Evolutionary conservation across 148 eudicot genomes (phyloP), one percentile per base, ranked within the genome.

Genomic region (Fagopyrum esculentum): DNA sequence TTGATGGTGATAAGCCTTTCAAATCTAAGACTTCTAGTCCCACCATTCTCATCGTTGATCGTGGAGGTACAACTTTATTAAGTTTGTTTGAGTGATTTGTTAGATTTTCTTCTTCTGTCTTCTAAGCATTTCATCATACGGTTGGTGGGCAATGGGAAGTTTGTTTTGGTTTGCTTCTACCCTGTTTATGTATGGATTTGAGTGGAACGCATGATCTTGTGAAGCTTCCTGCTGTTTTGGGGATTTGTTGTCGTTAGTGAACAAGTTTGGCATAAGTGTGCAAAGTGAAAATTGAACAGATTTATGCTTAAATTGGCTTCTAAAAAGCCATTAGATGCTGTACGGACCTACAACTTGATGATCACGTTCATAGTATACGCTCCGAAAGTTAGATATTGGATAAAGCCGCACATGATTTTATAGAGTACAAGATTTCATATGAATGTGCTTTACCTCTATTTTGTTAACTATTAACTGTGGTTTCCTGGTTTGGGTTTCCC

Each of bases 1-100:
- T 95, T 57, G 86, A 83, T 6, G 97, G 91, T 0, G 86, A 87
- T 81, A 84, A 88, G 76, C 94, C 97, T 43, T 95, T 90, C 82
- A 95, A 92, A 81, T 84, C 97, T 4, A 80, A 77, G 5, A 51
- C 84, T 44, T 72, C 84, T 76, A 81, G 86, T 11, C 98, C 94
- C 16, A 82, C 80, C 45, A 85, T 95, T 76, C 90, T 95, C 47
- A 90, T 95, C 75, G 85, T 92, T 76, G 99, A 95, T 78, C 99
- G 99, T 69, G 99, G 99, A 86, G 97, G 98, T 93, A 83, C 45
- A 19, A 15, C 16, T 61, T 26, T 55, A 57, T 7, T 6, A 57
- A 22, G 61, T n/a, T 56, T 19, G 7, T 35, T 35, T 35, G 63
- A 30, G 68, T 9, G 4, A 26, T 35, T 64, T 61, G 68, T 35